Base-by-base conservation (phyloP, 176 grass and related monocot genomes). In the Poa annua region DNA sequence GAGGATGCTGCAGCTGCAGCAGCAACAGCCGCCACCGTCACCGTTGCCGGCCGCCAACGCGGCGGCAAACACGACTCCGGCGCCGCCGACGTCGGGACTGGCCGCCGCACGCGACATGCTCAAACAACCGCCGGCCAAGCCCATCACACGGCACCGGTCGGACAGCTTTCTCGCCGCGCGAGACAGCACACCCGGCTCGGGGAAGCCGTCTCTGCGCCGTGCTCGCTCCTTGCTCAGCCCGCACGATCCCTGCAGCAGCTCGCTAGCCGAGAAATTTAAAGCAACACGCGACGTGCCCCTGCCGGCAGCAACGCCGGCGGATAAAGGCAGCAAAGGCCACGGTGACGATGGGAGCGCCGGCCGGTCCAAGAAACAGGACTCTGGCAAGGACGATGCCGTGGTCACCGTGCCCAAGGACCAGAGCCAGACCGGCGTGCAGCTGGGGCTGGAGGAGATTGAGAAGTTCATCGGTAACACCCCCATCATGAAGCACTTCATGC, bases 401-500 rank as follows among this genome's bases (percentile, higher is more conserved):
- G 86, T 77, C 14, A 65, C 88, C 12, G 25, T 69, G 2, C 20
- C 68, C 50, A 92, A 97, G 42, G 92, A 93, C 22, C 85, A 86
- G 78, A 26, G 17, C 32, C 88, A 91, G 76, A 77, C 44, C 9
- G 90, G 92, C 33, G 56, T 86, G 70, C 92, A 91, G 72, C 64
- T 77, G 48, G 88, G 83, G 29, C 70, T 97, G 21, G 95, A 94
- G 6, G 95, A 94, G 64, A 82, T 97, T 29, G 92, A 97, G 83
- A 90, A 91, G 80, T 92, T 90, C 85, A 88, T 94, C 49, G 95
- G 95, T 63, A 86, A 89, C 84, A 91, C 92, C 29, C 92, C 95
- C 10, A 91, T 97, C 55, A 77, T 94, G 78, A 97, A 97, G 83
- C 81, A 95, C 81, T 84, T 97, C 1, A 94, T 97, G 86, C 90